These are phyloP conservation scores for Talaromyces thailandensis DNA, from an alignment of 495 filamentous ascomycete genomes.

Conservation along the genomic window DNA sequence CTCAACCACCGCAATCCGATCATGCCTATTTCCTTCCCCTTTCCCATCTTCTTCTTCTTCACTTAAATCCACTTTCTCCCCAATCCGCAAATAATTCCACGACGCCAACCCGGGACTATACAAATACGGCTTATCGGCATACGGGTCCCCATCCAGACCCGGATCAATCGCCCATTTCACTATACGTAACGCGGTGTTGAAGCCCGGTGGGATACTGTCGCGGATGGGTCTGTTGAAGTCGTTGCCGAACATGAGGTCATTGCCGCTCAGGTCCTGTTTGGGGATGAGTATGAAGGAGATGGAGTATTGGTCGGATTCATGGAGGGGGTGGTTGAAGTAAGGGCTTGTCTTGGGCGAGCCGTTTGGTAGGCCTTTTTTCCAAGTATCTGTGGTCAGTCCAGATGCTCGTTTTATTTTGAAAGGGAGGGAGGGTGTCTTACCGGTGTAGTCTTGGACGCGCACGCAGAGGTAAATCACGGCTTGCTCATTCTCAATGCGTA, in stretches of 20 bases:
- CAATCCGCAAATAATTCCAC: conserved; percentile 64
- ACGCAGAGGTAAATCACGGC: conserved; percentile 57
- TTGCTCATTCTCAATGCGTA: conserved; percentile 50
- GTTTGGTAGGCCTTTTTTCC: conserved; percentile 48
- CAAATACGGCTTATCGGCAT: conserved; percentile 76
- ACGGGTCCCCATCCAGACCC: conserved; percentile 75
- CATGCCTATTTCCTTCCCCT: conserved; percentile 16
- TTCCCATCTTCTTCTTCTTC: conserved; percentile 6
- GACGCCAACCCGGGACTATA: conserved; percentile 68
- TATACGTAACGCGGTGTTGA: conserved; percentile 68
- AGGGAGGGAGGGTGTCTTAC: conserved; percentile 20
- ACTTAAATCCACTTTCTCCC: conserved; percentile 31
- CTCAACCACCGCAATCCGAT: conserved; percentile 38
- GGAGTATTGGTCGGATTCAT: conserved; percentile 70
- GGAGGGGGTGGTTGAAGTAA: conserved; percentile 66
- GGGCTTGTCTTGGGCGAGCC: conserved; percentile 47
- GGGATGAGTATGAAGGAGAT: conserved; percentile 69
- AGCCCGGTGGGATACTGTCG: conserved; percentile 77
- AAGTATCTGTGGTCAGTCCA: neutral
- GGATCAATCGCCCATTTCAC: conserved; percentile 85
- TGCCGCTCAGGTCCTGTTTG: conserved; percentile 53
- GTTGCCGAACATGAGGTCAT: conserved; percentile 81
- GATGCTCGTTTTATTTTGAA: neutral
- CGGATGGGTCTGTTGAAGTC: conserved; percentile 85
- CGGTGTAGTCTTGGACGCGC: conserved; percentile 53